Conservation (phyloP, 2,329 filamentous ascomycete genomes). For the Thermothelomyces thermophilus region DNA sequence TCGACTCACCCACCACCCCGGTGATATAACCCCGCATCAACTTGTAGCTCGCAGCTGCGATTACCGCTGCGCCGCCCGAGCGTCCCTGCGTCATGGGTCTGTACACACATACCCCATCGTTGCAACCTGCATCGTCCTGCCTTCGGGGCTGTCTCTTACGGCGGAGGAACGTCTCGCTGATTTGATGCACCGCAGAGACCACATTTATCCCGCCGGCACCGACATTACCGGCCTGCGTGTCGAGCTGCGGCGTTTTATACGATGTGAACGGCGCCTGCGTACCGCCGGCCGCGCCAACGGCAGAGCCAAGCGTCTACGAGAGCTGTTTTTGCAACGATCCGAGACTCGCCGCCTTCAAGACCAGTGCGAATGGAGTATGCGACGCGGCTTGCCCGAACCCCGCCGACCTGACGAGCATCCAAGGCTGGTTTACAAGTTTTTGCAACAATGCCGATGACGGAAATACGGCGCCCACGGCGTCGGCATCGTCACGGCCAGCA, state of each 20-base stretch:
- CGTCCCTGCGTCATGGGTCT: too few species aligned
- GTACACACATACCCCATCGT: too few species aligned
- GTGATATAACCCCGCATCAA: too few species aligned
- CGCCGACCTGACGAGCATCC: conserved; percentile 50
- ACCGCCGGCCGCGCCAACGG: conserved; percentile 46
- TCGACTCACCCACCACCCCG: too few species aligned
- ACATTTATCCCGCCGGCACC: conserved; percentile 51
- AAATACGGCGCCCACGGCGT: conserved; percentile 19
- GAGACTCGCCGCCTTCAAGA: conserved; percentile 52
- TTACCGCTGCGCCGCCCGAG: too few species aligned
- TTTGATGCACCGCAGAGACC: conserved; percentile 29
- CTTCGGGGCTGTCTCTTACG: too few species aligned
- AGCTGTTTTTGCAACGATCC: conserved; percentile 68
- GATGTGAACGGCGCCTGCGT: conserved; percentile 68
- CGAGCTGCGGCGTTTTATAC: conserved; percentile 52
- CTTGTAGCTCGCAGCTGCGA: too few species aligned
- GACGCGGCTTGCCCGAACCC: conserved; percentile 48
- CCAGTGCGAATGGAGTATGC: conserved; percentile 54
- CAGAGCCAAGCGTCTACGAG: conserved; percentile 49
- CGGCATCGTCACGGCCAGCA: conserved; percentile 24
- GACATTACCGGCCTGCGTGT: conserved; percentile 55
- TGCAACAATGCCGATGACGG: conserved; percentile 42
- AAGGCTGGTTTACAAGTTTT: conserved; percentile 63
- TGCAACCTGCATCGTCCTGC: too few species aligned
- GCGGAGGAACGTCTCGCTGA: too few species aligned